A percentile compares a stretch with the other conserved stretches of the same genome.
Conservation (phyloP, 768 basidiomycete species). For the Amanita thiersii region DNA sequence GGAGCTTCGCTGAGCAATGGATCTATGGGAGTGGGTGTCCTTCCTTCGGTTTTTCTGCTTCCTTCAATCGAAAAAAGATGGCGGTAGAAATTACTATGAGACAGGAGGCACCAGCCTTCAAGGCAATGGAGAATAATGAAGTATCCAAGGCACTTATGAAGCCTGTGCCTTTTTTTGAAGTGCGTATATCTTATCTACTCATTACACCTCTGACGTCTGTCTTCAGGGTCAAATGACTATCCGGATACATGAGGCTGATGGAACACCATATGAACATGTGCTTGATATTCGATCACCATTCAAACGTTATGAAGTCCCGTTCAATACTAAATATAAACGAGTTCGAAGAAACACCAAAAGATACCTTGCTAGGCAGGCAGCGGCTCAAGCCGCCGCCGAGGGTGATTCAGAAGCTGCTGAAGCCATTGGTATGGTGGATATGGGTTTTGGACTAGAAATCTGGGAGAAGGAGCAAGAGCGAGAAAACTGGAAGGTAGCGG, state of each 20-base stretch:
- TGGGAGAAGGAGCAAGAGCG: slow-evolving; percentile 96
- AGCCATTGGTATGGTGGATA: slow-evolving; percentile 89
- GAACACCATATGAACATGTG: slow-evolving; percentile 97
- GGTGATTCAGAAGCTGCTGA: slow-evolving; percentile 90
- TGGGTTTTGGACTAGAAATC: slow-evolving; percentile 87
- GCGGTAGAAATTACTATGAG: slow-evolving; percentile 93
- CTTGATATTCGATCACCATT: slow-evolving; percentile 80
- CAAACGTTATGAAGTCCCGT: slow-evolving; percentile 96
- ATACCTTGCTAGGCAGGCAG: slow-evolving; percentile 89
- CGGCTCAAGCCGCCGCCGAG: slow-evolving; percentile 87
- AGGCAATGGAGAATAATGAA: slow-evolving; percentile 62
- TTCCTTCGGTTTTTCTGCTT: slow-evolving; percentile 79
- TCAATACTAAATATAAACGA: slow-evolving; percentile 97
- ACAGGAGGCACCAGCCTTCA: slow-evolving; percentile 78
- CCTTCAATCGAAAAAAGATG: slow-evolving; percentile 97
- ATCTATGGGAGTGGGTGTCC: slow-evolving; percentile 97
- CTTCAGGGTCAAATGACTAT: slow-evolving; percentile 92
- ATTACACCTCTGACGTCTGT: background rate
- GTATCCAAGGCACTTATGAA: slow-evolving; percentile 59
- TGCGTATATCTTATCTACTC: slow-evolving; percentile 17
- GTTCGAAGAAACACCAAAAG: slow-evolving; percentile 93
- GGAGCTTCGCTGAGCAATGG: slow-evolving; percentile 97
- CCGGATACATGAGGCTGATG: slow-evolving; percentile 97
- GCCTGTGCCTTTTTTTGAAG: slow-evolving; percentile 88
- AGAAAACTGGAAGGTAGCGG: slow-evolving; percentile 92